Percentiles rank a stretch among this genome's conserved stretches.
These are phyloP conservation scores for Boletus subparvulus DNA, from an alignment of 768 basidiomycete species.

Conservation along the genomic window DNA sequence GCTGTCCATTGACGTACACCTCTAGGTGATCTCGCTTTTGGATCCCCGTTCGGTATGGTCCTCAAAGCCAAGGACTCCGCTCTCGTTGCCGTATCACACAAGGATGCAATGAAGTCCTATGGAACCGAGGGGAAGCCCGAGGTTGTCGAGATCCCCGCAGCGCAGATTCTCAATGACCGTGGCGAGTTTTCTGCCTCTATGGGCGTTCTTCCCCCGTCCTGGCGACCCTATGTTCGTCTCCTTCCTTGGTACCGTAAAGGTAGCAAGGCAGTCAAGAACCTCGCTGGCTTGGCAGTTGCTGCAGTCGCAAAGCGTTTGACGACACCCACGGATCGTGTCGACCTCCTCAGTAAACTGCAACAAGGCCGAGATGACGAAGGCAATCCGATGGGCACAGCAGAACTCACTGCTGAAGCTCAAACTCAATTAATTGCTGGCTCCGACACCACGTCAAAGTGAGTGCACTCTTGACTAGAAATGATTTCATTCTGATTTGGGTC, in stretches of 20 bases:
- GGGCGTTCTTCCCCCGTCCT: slow-evolving; percentile 71
- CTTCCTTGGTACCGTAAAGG: slow-evolving; percentile 81
- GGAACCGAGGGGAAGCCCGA: slow-evolving; percentile 47
- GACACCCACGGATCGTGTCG: slow-evolving; percentile 68
- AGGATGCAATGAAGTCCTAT: slow-evolving; percentile 55
- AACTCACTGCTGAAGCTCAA: slow-evolving; percentile 85
- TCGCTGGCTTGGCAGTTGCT: slow-evolving; percentile 79
- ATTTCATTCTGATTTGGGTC: background rate
- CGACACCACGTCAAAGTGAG: slow-evolving; percentile 91
- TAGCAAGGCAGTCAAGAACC: slow-evolving; percentile 58
- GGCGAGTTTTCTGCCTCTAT: slow-evolving; percentile 86
- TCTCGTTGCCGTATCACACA: slow-evolving; percentile 57
- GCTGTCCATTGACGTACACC: background rate
- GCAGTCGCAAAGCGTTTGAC: slow-evolving; percentile 76
- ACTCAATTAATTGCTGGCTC: slow-evolving; percentile 87
- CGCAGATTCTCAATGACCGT: slow-evolving; percentile 82
- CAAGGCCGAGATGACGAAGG: slow-evolving; percentile 74
- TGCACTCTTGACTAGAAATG: background rate
- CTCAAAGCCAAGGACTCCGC: slow-evolving; percentile 69
- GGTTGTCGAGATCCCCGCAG: slow-evolving; percentile 69
- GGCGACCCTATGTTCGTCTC: slow-evolving; percentile 62
- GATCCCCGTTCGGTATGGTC: slow-evolving; percentile 88
- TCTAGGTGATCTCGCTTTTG: slow-evolving; percentile 73
- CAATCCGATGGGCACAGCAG: slow-evolving; percentile 74
- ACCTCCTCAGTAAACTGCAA: slow-evolving; percentile 81